phyloP scores from a whole-genome alignment of 805 yeast species.

The Starmerella stigmatis region DNA sequence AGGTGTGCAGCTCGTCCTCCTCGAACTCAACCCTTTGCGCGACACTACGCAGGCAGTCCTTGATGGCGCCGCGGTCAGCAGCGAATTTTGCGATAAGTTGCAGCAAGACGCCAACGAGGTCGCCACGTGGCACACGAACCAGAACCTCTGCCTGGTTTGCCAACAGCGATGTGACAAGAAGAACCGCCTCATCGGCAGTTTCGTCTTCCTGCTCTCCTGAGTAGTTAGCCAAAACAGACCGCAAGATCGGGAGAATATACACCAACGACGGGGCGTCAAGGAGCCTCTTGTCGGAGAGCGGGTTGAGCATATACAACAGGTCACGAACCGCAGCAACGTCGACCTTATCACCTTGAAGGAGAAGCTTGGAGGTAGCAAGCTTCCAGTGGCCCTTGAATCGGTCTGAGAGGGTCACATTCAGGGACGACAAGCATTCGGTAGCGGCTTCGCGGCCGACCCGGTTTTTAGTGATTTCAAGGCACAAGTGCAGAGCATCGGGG shows the following conservation, averaged over 20 bases:
- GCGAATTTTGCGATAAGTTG: constrained; percentile 56
- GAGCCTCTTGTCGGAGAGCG: constrained; percentile 60
- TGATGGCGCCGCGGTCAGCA: constrained; percentile 66
- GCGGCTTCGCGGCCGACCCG: constrained; percentile 31
- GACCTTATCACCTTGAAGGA: constrained; percentile 40
- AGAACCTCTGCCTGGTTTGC: constrained; percentile 39
- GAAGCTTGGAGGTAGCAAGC: constrained; percentile 58
- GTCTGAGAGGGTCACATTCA: constrained; percentile 43
- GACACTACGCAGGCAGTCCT: constrained; percentile 69
- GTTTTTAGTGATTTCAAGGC: constrained; percentile 38
- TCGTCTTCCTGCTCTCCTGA: constrained; percentile 15
- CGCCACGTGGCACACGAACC: constrained; percentile 55
- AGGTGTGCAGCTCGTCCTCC: constrained; percentile 44
- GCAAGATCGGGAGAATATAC: constrained; percentile 65
- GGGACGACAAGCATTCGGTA: constrained; percentile 41
- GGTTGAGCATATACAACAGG: constrained; percentile 63
- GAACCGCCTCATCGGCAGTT: constrained; percentile 79
- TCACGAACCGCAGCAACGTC: constrained; percentile 37
- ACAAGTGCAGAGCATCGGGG: constrained; percentile 46
- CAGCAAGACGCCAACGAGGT: constrained; percentile 51
- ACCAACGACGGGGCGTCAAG: constrained; percentile 59
- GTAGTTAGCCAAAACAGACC: constrained; percentile 41
- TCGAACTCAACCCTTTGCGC: constrained; percentile 63
- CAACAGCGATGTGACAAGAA: constrained; percentile 59
- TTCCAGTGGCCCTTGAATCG: constrained; percentile 38